Evolutionary conservation across 129 eudicot genomes (phyloP).

Genomic region (Escallonia herrerae): DNA sequence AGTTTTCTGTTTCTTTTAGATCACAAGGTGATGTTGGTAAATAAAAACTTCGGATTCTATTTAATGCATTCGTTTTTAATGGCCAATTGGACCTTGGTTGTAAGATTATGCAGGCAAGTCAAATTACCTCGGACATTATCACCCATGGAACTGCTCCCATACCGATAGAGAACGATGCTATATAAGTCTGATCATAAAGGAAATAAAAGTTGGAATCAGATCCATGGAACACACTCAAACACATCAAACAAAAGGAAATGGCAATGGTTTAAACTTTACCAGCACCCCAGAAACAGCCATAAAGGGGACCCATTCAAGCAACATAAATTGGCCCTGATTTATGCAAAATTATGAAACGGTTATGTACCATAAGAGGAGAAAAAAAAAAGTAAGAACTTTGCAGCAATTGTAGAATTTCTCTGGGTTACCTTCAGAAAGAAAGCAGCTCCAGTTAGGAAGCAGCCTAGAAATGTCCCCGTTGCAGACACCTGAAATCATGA

Average conservation of each 20-base stretch:
- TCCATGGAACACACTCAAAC: background rate
- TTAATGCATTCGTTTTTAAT: too few relatives aligned
- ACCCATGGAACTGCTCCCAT: slow-evolving; percentile 97
- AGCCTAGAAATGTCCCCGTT: slow-evolving; percentile 70
- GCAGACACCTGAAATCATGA: slow-evolving; percentile 51
- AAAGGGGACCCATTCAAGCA: slow-evolving; percentile 60
- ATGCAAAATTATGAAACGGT: slow-evolving; percentile 3
- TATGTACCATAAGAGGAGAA: background rate
- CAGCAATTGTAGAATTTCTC: background rate
- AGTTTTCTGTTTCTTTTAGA: too few relatives aligned
- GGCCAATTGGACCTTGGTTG: background rate
- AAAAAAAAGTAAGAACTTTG: background rate
- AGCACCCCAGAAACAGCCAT: slow-evolving; percentile 81
- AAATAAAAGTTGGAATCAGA: background rate
- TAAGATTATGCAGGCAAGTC: background rate
- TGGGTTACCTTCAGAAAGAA: slow-evolving; percentile 57
- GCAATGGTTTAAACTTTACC: slow-evolving; percentile 14
- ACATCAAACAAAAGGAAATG: background rate
- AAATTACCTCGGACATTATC: slow-evolving; percentile 82
- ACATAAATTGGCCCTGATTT: slow-evolving; percentile 40
- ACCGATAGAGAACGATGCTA: slow-evolving; percentile 71
- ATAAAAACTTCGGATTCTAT: too few relatives aligned
- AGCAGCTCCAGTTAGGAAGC: slow-evolving; percentile 61
- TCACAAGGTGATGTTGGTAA: too few relatives aligned
- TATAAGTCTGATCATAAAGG: slow-evolving; percentile 27